A percentile compares a stretch with the other conserved stretches of the same genome.
phyloP scores from a whole-genome alignment of 306 rosid genomes.

The Senna tora region DNA sequence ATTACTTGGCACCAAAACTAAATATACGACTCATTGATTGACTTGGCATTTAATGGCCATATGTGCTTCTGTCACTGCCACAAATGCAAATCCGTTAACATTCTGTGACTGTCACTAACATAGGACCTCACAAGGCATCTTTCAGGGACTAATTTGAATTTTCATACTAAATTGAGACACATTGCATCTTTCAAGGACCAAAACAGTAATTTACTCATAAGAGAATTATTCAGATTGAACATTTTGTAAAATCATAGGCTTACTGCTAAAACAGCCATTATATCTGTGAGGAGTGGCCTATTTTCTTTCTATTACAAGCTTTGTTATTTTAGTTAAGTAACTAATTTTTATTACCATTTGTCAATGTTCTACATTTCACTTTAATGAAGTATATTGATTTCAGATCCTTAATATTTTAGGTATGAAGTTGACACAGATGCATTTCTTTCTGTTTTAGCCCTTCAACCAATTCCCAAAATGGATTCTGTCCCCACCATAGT shows the following conservation, averaged over 20 bases:
- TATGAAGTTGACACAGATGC: conserved; percentile 98
- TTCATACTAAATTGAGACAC: no score
- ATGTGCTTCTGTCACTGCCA: no score
- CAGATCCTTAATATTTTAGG: conserved; percentile 57
- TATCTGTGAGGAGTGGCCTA: conserved; percentile 4
- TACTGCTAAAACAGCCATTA: conserved; percentile 11
- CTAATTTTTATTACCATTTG: conserved; percentile 12
- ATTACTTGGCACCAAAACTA: neutral
- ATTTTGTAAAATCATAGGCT: neutral
- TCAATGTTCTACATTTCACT: conserved; percentile 28
- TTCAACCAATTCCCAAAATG: conserved; percentile 88
- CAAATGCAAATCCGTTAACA: no score
- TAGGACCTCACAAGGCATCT: no score
- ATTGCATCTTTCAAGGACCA: no score
- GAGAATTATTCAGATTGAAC: conserved; percentile 2
- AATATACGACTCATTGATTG: no score
- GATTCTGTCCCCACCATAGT: conserved; percentile 84
- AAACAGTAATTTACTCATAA: no score
- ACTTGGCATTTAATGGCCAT: no score
- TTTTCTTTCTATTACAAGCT: conserved; percentile 1
- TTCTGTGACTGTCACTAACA: no score
- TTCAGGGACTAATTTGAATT: no score
- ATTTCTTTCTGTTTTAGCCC: conserved; percentile 92
- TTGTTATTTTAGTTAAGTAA: conserved; percentile 22
- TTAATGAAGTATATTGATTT: conserved; percentile 46